A percentile compares a stretch with the other conserved stretches of the same genome.
Evolutionary conservation across 108 stramenopile genomes (phyloP).

Genomic region (Nannochloropsis oceanica): DNA sequence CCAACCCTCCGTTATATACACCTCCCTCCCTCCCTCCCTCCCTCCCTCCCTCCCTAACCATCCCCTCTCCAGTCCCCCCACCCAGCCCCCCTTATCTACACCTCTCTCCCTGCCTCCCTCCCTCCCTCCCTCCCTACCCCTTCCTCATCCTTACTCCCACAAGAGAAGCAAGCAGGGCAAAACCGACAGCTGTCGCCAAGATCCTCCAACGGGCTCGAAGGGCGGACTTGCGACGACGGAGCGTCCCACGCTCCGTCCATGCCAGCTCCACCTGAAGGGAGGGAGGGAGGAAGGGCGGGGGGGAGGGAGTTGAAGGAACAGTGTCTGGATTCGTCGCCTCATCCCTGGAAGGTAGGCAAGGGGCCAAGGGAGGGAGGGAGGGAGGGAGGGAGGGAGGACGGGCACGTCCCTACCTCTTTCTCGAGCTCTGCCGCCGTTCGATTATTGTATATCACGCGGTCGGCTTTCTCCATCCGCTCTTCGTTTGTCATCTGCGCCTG

Average conservation of each 20-base stretch:
- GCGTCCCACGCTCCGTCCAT: neutral
- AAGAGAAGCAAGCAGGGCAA: neutral
- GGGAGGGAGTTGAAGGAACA: no score
- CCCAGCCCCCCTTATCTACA: neutral
- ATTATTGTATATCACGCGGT: conserved; percentile 10
- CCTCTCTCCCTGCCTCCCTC: neutral
- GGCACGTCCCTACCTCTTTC: conserved; percentile 6
- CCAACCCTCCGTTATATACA: no score
- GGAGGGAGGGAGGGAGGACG: neutral
- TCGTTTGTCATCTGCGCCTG: conserved; percentile 31
- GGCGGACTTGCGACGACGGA: neutral
- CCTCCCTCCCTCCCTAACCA: neutral
- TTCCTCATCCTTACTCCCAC: neutral
- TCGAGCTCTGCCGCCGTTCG: conserved; percentile 10
- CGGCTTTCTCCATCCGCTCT: conserved; percentile 18
- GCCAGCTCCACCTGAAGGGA: neutral
- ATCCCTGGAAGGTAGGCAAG: neutral
- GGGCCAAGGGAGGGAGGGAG: neutral
- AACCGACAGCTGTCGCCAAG: neutral
- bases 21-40: no score
- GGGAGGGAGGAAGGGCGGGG: neutral
- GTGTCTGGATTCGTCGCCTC: no score
- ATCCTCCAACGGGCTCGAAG: neutral
- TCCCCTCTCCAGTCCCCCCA: neutral
- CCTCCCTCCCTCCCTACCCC: neutral